Evolutionary conservation across 768 basidiomycete genomes (phyloP).

Genomic region (Boletus vermiculosoides): DNA sequence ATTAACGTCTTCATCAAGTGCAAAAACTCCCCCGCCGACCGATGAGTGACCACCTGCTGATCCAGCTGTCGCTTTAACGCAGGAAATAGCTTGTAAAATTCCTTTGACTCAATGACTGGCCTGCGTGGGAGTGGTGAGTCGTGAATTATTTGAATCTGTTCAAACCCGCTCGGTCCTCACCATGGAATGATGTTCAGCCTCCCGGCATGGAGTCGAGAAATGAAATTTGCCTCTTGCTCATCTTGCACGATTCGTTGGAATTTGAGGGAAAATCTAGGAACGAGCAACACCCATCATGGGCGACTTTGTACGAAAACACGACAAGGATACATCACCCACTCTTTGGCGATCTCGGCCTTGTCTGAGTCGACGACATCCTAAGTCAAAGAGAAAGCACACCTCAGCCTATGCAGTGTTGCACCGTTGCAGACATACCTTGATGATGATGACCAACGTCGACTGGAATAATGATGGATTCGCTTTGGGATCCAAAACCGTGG

Average conservation of each 20-base stretch:
- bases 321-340: conserved; percentile 37
- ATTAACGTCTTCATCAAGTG: conserved; percentile 59
- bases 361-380: conserved; percentile 67
- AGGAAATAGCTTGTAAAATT: conserved; percentile 56
- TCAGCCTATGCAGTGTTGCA: background rate
- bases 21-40: conserved; percentile 52
- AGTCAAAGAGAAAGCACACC: background rate
- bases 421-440: conserved; percentile 42
- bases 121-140: background rate
- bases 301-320: too few relatives aligned
- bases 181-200: conserved; percentile 59
- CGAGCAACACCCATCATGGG: background rate
- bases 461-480: conserved; percentile 58
- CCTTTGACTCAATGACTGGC: conserved; percentile 60
- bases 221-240: conserved; percentile 62
- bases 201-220: conserved; percentile 56
- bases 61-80: conserved; percentile 47
- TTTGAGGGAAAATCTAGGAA: conserved; percentile 50
- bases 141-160: too few relatives aligned
- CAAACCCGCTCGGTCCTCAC: conserved; percentile 20
- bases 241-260: conserved; percentile 62
- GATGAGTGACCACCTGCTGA: conserved; percentile 47
- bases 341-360: conserved; percentile 53
- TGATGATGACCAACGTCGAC: conserved; percentile 59
- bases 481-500: conserved; percentile 55